Percentiles rank a stretch among this genome's conserved stretches.
Evolutionary conservation across 805 yeast species (phyloP).

Genomic region (Wickerhamomyces chambardii): DNA sequence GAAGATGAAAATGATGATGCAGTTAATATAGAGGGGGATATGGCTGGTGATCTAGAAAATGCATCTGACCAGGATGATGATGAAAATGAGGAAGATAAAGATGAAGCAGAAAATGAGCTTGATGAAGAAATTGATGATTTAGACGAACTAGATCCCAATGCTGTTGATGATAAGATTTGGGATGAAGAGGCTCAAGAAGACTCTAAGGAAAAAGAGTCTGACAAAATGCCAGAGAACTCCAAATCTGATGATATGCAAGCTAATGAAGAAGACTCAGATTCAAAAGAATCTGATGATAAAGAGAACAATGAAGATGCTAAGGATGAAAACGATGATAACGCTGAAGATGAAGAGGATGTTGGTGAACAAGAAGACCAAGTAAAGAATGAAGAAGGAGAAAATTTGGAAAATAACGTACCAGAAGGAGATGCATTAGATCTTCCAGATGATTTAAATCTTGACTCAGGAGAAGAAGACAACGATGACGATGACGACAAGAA

Average conservation of each 20-base stretch:
- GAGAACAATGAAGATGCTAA: constrained; percentile 25
- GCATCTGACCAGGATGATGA: constrained; percentile 57
- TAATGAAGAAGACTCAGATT: constrained; percentile 25
- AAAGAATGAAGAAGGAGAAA: constrained; percentile 56
- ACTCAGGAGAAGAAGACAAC: constrained; percentile 60
- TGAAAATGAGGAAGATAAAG: constrained; percentile 41
- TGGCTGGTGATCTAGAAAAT: constrained; percentile 91
- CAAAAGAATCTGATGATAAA: constrained; percentile 23
- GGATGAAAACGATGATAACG: constrained; percentile 31
- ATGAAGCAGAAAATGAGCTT: constrained; percentile 60
- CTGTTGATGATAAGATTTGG: constrained; percentile 97
- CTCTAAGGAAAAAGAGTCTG: constrained; percentile 77
- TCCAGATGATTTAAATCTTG: constrained; percentile 88
- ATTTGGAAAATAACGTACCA: constrained; percentile 65
- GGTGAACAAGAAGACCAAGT: constrained; percentile 81
- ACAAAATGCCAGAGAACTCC: constrained; percentile 51
- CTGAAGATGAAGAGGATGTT: constrained; percentile 58
- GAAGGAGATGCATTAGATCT: constrained; percentile 82
- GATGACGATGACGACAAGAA: constrained; percentile 36
- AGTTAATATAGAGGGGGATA: constrained; percentile 90
- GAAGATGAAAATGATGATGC: constrained; percentile 83
- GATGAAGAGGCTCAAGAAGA: constrained; percentile 79
- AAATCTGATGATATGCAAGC: constrained; percentile 36
- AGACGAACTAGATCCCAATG: constrained; percentile 88
- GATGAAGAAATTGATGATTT: constrained; percentile 88